A percentile compares a stretch with the other conserved stretches of the same genome.
phyloP scores from a whole-genome alignment of 371 early-diverging fungal genomes.

The Rhizopus delemar region DNA sequence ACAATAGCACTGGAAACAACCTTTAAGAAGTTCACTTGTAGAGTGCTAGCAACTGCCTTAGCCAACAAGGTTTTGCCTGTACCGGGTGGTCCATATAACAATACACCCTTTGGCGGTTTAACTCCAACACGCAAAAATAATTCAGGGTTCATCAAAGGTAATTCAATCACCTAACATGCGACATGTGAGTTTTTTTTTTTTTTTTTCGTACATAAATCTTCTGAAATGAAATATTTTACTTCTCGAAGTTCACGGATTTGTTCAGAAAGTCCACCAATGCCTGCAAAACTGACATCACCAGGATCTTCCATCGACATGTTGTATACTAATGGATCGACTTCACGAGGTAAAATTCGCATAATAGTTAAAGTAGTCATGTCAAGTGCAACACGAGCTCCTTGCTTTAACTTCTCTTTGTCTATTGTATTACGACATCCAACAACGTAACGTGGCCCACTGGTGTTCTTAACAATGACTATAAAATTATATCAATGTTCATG shows the following conservation, averaged over 20 bases:
- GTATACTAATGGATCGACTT: constrained; percentile 99
- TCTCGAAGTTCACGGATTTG: constrained; percentile 99
- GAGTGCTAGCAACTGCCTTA: constrained; percentile 96
- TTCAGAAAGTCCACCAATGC: constrained; percentile 96
- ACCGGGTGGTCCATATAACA: constrained; percentile 99
- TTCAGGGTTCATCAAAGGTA: constrained; percentile 99
- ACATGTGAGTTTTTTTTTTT: background rate
- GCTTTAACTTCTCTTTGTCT: constrained; percentile 90
- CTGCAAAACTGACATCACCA: constrained; percentile 93
- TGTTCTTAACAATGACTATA: constrained; percentile 97
- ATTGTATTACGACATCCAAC: constrained; percentile 97
- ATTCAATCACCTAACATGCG: constrained; percentile 79
- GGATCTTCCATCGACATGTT: constrained; percentile 99
- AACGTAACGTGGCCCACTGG: constrained; percentile 98
- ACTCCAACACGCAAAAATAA: constrained; percentile 98
- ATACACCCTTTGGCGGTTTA: constrained; percentile 97
- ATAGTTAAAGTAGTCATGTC: constrained; percentile 99
- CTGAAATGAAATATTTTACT: constrained; percentile 41
- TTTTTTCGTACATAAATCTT: background rate
- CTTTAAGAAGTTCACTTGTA: constrained; percentile 97
- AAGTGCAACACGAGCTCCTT: constrained; percentile 96
- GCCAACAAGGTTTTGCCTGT: constrained; percentile 92
- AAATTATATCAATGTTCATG: background rate
- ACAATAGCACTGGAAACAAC: constrained; percentile 98
- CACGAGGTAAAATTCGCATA: constrained; percentile 97